phyloP scores from a whole-genome alignment of 805 yeast genomes.

The Cyberlindnera mrakii region DNA sequence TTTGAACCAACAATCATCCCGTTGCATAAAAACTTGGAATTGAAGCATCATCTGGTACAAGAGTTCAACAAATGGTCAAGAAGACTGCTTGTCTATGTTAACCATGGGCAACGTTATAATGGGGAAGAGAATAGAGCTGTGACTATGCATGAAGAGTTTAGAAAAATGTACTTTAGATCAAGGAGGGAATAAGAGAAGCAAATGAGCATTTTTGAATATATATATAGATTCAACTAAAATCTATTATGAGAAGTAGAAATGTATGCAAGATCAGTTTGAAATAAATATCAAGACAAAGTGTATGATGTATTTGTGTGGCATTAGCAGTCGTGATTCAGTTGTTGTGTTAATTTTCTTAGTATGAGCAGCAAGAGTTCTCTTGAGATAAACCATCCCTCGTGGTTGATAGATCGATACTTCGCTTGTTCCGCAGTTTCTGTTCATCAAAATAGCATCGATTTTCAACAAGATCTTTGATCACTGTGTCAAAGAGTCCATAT shows the following conservation, averaged over 20 bases:
- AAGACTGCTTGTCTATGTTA: slow-evolving; percentile 73
- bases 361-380: slow-evolving; percentile 20
- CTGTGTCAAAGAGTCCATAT: slow-evolving; percentile 31
- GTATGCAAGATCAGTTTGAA: not conserved
- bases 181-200: not conserved
- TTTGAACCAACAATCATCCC: slow-evolving; percentile 67
- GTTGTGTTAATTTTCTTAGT: slow-evolving; percentile 5
- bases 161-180: slow-evolving; percentile 23
- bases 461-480: slow-evolving; percentile 35
- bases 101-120: slow-evolving; percentile 48
- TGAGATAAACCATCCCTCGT: slow-evolving; percentile 19
- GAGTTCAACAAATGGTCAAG: slow-evolving; percentile 93
- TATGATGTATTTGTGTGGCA: slow-evolving; percentile 2
- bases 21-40: slow-evolving; percentile 64
- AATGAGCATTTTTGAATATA: not conserved
- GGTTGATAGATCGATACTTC: slow-evolving; percentile 23
- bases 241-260: not conserved
- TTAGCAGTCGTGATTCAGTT: slow-evolving; percentile 5
- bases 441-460: slow-evolving; percentile 33
- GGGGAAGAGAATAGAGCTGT: slow-evolving; percentile 39
- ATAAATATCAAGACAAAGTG: not conserved
- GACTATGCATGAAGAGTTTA: slow-evolving; percentile 22
- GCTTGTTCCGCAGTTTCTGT: slow-evolving; percentile 19
- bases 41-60: slow-evolving; percentile 74
- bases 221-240: no score